A percentile compares a stretch with the other conserved stretches of the same genome.
phyloP scores from a whole-genome alignment of 2,329 filamentous ascomycete species.

The Claviceps digitariae region DNA sequence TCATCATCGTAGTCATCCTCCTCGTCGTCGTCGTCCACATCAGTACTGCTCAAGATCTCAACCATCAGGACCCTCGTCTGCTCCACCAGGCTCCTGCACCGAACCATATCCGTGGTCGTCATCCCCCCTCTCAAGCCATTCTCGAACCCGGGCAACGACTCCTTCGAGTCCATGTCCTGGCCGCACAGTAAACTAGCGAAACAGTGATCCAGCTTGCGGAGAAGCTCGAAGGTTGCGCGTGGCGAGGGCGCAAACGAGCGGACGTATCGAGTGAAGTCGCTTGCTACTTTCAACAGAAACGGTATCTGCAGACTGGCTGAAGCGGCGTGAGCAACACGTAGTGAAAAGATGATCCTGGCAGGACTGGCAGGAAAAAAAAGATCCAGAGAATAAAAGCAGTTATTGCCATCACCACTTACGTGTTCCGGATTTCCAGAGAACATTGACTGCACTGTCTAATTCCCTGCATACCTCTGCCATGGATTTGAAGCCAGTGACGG shows the following conservation, averaged over 20 bases:
- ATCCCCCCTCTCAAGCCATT: slow-evolving; percentile 48
- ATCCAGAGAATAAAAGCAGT: too few relatives aligned
- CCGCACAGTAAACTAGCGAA: slow-evolving; percentile 65
- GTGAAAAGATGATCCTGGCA: too few relatives aligned
- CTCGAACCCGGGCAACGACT: slow-evolving; percentile 57
- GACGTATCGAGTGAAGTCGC: slow-evolving; percentile 59
- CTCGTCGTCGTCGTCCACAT: slow-evolving; percentile 13
- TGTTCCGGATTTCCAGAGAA: slow-evolving; percentile 78
- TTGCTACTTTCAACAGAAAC: slow-evolving; percentile 66
- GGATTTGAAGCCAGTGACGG: slow-evolving; percentile 38
- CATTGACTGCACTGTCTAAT: slow-evolving; percentile 59
- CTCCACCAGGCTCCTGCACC: slow-evolving; percentile 70
- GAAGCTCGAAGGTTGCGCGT: slow-evolving; percentile 51
- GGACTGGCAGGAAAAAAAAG: too few relatives aligned
- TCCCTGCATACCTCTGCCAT: slow-evolving; percentile 63
- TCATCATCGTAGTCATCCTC: slow-evolving; percentile 24
- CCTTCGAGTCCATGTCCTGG: slow-evolving; percentile 49
- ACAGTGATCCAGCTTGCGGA: slow-evolving; percentile 70
- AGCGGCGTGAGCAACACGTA: slow-evolving; percentile 1
- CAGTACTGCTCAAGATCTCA: slow-evolving; percentile 43
- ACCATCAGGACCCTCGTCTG: slow-evolving; percentile 58
- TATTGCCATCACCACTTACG: slow-evolving; percentile 43
- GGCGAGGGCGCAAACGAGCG: slow-evolving; percentile 51
- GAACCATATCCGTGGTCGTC: slow-evolving; percentile 72
- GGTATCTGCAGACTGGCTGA: slow-evolving; percentile 68